A percentile compares a stretch with the other conserved stretches of the same genome.
Conservation (phyloP, 345 rosid species). For the Cardiospermum halicacabum region DNA sequence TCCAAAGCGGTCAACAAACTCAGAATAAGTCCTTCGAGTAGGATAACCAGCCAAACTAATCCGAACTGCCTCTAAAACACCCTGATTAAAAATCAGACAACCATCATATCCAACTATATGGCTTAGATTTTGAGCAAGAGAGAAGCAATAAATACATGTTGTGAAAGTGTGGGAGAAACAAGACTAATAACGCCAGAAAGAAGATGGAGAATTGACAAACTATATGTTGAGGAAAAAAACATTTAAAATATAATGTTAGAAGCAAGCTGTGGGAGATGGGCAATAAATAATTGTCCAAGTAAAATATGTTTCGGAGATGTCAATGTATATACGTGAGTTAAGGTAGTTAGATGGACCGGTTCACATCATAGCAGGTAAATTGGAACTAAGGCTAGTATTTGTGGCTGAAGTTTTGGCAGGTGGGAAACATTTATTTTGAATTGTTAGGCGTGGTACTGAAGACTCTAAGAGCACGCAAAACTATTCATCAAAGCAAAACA, state of each 20-base stretch:
- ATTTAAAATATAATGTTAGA: too few relatives aligned
- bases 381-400: too few relatives aligned
- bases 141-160: background rate
- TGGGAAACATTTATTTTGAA: too few relatives aligned
- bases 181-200: background rate
- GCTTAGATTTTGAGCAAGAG: background rate
- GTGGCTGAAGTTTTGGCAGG: too few relatives aligned
- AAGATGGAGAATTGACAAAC: background rate
- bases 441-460: too few relatives aligned
- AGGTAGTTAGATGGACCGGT: too few relatives aligned
- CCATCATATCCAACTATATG: background rate
- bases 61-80: constrained; percentile 97
- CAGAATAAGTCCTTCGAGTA: constrained; percentile 75
- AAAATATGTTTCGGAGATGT: too few relatives aligned
- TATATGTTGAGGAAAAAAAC: background rate
- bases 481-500: background rate
- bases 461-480: too few relatives aligned
- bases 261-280: too few relatives aligned
- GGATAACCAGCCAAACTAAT: constrained; percentile 99
- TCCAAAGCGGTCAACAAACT: constrained; percentile 96
- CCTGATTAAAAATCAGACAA: constrained; percentile 44
- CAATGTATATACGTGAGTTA: too few relatives aligned
- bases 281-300: too few relatives aligned
- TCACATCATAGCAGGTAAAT: too few relatives aligned
- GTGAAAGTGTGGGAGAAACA: background rate